phyloP scores from a whole-genome alignment of 768 basidiomycete species.

The Tricholomella constricta region DNA sequence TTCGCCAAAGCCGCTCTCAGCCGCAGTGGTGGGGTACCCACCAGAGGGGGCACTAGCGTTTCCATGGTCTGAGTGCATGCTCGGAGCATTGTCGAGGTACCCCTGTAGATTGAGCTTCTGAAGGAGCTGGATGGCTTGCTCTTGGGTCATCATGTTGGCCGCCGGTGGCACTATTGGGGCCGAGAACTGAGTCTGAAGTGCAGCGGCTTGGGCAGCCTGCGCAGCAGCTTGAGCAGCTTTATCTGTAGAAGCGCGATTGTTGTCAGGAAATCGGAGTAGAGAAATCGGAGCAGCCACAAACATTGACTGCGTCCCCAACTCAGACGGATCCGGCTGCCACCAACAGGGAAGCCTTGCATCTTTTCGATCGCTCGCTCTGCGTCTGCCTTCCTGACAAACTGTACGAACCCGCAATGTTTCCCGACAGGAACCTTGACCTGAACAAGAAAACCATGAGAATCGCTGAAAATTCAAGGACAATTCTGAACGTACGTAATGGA shows the following conservation, averaged over 20 bases:
- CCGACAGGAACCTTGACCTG: slow-evolving; percentile 96
- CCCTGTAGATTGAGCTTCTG: slow-evolving; percentile 54
- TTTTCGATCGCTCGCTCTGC: slow-evolving; percentile 93
- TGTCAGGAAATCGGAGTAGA: slow-evolving; percentile 1
- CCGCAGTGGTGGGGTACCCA: slow-evolving; percentile 5
- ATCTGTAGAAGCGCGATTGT: slow-evolving; percentile 44
- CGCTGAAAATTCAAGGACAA: slow-evolving; percentile 5
- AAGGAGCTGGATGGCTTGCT: slow-evolving; percentile 64
- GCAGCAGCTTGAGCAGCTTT: slow-evolving; percentile 92
- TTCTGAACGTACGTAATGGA: slow-evolving; percentile 72
- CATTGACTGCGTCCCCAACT: slow-evolving; percentile 96
- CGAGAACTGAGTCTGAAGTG: slow-evolving; percentile 51
- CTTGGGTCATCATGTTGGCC: slow-evolving; percentile 48
- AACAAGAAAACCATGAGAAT: slow-evolving; percentile 13
- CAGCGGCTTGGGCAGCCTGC: slow-evolving; percentile 76
- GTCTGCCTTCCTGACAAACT: slow-evolving; percentile 90
- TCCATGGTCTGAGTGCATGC: slow-evolving; percentile 8
- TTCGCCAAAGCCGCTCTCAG: slow-evolving; percentile 13
- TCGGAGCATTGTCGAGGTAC: slow-evolving; percentile 29
- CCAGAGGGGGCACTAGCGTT: slow-evolving; percentile 9
- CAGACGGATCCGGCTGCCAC: slow-evolving; percentile 86
- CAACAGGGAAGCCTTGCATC: slow-evolving; percentile 96
- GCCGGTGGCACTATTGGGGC: slow-evolving; percentile 21
- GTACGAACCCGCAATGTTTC: slow-evolving; percentile 95
- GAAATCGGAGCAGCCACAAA: slow-evolving; percentile 34